Evolutionary conservation across 768 basidiomycete genomes (phyloP).

Genomic region (Mycena rebaudengoi): DNA sequence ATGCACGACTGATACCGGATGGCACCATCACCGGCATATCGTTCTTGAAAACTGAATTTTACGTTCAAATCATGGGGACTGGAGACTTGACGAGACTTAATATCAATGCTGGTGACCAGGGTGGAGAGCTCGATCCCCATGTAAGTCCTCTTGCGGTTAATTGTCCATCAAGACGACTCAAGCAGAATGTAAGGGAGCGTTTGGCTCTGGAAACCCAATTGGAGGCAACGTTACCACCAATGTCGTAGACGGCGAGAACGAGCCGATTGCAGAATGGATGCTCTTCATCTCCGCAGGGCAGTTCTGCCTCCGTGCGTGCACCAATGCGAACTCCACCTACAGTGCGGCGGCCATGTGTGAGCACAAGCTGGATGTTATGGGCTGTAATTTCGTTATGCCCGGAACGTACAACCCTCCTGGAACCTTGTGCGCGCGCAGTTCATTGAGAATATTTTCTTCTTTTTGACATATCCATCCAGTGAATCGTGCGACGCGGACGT

Average conservation of each 20-base stretch:
- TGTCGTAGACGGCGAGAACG: constrained; percentile 41
- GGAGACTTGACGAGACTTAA: constrained; percentile 54
- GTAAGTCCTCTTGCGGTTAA: no score
- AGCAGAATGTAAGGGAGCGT: no score
- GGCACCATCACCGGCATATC: constrained; percentile 17
- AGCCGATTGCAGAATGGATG: constrained; percentile 55
- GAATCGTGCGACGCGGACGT: constrained; percentile 55
- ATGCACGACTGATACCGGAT: constrained; percentile 21
- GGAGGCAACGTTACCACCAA: no score
- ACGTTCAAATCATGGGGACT: constrained; percentile 50
- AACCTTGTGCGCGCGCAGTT: constrained; percentile 56
- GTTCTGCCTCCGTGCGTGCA: constrained; percentile 55
- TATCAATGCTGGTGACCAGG: no score
- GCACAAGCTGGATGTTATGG: constrained; percentile 57
- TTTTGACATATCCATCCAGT: constrained; percentile 24
- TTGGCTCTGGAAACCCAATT: no score
- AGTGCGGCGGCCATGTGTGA: constrained; percentile 52
- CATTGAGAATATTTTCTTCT: no score
- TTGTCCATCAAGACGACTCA: no score
- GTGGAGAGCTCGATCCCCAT: no score
- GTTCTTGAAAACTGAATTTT: constrained; percentile 39
- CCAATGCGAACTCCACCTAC: constrained; percentile 53
- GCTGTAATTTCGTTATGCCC: constrained; percentile 57
- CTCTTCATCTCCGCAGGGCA: constrained; percentile 39
- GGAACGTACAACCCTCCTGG: constrained; percentile 51